Base-by-base conservation (phyloP, 2,329 filamentous ascomycete genomes). In the Exophiala bonariae region DNA sequence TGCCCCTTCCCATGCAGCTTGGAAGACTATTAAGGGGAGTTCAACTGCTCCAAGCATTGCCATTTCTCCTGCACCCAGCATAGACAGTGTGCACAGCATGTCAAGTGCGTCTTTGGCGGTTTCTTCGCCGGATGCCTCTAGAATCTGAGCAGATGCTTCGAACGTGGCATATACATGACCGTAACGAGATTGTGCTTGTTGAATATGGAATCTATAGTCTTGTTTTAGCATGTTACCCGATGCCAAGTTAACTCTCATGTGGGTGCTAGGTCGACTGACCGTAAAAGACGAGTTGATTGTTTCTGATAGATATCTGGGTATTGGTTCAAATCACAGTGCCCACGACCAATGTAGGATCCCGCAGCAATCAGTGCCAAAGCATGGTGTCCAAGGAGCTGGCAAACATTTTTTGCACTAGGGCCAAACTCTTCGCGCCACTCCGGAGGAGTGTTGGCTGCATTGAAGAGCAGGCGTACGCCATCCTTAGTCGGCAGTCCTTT, bases 131-230 rank as follows among this genome's bases (percentile, higher is more conserved):
- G 58, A 59, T 1, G 44, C 22, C 18, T 58, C 33, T 6, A 67
- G 45, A 11, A 54, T 40, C 1, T 54, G 44, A 13, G 59, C 58
- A 7, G 64, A 66, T 5, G 61, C 62, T 46, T 68, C 63, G 36
- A 67, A 67, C 1, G 61, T 68, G 2, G 60, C 55, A 34, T 65
- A 67, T 3, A 69, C 59, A 52, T 65, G 42, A 8, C 52, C 26
- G 54, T 69, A 65, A 16, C 60, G 56, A 28, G 64, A 65, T 26
- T 47, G 37, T 5, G 52, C 58, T 38, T 65, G 62, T 8, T 40
- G 40, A 7, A 52, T 50, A 19, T 52, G 41, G 39, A 53, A 58
- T 34, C 57, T 45, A 16, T 66, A n/a, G n/a, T 9, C 9, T 31
- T 31, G 28, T 31, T 31, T 31, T 31, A 8, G 28, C n/a, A n/a